These are phyloP conservation scores for Boletus edulis DNA, from an alignment of 768 basidiomycete genomes.

Conservation along the genomic window DNA sequence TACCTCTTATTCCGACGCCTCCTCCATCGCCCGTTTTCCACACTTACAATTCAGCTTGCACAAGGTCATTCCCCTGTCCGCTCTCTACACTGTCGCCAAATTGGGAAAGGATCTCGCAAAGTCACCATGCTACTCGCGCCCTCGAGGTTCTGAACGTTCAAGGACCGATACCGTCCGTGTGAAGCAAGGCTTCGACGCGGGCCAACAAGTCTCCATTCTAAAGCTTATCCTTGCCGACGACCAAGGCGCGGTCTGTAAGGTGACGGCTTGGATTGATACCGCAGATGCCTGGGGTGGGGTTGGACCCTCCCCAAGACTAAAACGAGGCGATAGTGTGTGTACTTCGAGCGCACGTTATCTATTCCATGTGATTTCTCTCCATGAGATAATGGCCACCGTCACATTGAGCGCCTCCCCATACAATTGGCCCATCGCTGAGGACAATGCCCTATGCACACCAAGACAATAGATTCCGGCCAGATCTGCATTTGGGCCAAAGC, in stretches of 20 bases:
- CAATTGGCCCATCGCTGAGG: conserved; percentile 55
- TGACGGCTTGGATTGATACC: conserved; percentile 76
- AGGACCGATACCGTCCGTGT: conserved; percentile 68
- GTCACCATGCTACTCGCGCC: conserved; percentile 61
- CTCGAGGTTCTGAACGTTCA: conserved; percentile 82
- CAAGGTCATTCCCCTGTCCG: conserved; percentile 49
- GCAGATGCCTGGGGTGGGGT: conserved; percentile 69
- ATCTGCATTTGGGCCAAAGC: conserved; percentile 66
- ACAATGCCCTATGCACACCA: conserved; percentile 64
- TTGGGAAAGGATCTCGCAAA: conserved; percentile 42
- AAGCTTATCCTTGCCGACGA: conserved; percentile 76
- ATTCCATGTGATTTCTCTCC: not conserved
- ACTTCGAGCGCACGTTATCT: conserved; percentile 59
- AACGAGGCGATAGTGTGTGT: conserved; percentile 67
- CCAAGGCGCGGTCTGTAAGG: conserved; percentile 60
- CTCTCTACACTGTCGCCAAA: conserved; percentile 29
- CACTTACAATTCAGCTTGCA: conserved; percentile 74
- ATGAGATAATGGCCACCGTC: conserved; percentile 39
- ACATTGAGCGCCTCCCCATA: conserved; percentile 68
- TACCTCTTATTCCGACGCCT: conserved; percentile 61
- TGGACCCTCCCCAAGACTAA: conserved; percentile 42
- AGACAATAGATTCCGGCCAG: conserved; percentile 66
- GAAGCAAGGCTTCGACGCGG: conserved; percentile 68
- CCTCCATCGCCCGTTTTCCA: conserved; percentile 73
- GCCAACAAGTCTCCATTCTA: conserved; percentile 63